A percentile compares a stretch with the other conserved stretches of the same genome.
Evolutionary conservation across 2,329 filamentous ascomycete genomes (phyloP).

Genomic region (Stemphylium vesicarium): DNA sequence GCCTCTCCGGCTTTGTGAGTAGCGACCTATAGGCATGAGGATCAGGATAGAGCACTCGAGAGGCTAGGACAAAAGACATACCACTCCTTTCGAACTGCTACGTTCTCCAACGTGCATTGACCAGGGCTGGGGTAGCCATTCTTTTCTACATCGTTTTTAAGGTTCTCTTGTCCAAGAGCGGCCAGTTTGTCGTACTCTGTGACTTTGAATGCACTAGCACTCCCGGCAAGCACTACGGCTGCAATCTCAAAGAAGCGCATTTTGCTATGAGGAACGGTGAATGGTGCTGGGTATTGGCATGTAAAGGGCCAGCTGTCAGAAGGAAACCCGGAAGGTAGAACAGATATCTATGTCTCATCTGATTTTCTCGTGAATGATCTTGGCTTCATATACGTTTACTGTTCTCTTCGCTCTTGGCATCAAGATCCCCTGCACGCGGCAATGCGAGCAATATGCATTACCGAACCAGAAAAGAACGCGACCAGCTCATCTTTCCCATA

Average conservation of each 20-base stretch:
- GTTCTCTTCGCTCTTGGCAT: neutral
- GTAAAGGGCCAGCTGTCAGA: neutral
- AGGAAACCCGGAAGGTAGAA: neutral
- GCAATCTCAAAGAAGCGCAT: neutral
- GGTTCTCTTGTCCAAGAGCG: neutral
- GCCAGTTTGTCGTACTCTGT: slow-evolving; percentile 2
- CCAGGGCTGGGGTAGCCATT: slow-evolving; percentile 27
- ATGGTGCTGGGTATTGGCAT: neutral
- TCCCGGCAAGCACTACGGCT: neutral
- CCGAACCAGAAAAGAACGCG: neutral
- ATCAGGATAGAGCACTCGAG: neutral
- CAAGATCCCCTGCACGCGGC: neutral
- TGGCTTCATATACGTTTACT: neutral
- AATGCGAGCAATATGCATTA: neutral
- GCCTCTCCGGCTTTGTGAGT: slow-evolving; percentile 25
- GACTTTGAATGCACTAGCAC: neutral
- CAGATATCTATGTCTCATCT: neutral
- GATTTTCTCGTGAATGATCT: neutral
- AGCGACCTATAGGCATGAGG: slow-evolving; percentile 19
- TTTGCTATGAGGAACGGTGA: neutral
- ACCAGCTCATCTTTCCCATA: neutral
- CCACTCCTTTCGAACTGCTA: slow-evolving; percentile 53
- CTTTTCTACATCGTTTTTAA: slow-evolving; percentile 21
- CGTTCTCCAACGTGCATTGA: slow-evolving; percentile 45
- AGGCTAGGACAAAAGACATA: slow-evolving; percentile 13